A percentile compares a stretch with the other conserved stretches of the same genome.
Conservation (phyloP, 169 alveolate species). For the Cryptosporidium ubiquitum region DNA sequence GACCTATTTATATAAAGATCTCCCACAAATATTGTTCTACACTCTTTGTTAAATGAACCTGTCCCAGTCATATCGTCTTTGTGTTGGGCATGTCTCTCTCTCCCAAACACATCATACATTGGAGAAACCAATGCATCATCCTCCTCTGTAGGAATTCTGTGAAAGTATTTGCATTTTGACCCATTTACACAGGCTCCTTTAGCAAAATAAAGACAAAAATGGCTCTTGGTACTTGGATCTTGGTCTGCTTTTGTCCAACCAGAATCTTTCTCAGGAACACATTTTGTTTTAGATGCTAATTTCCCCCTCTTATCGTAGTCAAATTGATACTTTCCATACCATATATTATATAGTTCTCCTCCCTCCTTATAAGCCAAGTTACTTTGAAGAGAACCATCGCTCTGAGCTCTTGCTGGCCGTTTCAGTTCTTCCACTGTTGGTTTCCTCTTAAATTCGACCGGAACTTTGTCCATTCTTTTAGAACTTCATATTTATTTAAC, state of each 20-base stretch:
- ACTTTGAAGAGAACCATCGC: conserved; percentile 62
- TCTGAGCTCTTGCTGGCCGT: conserved; percentile 70
- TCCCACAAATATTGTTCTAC: conserved; percentile 93
- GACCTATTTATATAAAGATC: conserved; percentile 89
- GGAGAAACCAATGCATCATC: conserved; percentile 92
- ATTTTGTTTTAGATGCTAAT: conserved; percentile 89
- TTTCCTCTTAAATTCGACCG: conserved; percentile 5
- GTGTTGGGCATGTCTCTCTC: conserved; percentile 94
- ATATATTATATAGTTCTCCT: conserved; percentile 96
- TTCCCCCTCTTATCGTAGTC: conserved; percentile 89
- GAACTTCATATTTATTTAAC: not conserved
- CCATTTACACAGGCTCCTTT: conserved; percentile 98
- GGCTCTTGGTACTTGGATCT: conserved; percentile 83
- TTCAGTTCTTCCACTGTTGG: conserved; percentile 49
- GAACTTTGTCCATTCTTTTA: not conserved
- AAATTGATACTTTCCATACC: conserved; percentile 97
- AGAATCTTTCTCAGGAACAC: conserved; percentile 93
- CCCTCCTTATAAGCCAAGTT: conserved; percentile 91
- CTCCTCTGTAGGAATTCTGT: conserved; percentile 94
- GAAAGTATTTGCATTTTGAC: conserved; percentile 94
- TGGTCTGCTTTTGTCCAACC: conserved; percentile 96
- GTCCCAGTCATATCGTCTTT: conserved; percentile 97
- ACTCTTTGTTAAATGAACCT: conserved; percentile 96
- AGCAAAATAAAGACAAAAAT: conserved; percentile 95
- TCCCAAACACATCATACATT: conserved; percentile 96